Evolutionary conservation across 176 grass and related monocot genomes (phyloP), one percentile per base, ranked within the genome.

Genomic region (Aegilops longissima): DNA sequence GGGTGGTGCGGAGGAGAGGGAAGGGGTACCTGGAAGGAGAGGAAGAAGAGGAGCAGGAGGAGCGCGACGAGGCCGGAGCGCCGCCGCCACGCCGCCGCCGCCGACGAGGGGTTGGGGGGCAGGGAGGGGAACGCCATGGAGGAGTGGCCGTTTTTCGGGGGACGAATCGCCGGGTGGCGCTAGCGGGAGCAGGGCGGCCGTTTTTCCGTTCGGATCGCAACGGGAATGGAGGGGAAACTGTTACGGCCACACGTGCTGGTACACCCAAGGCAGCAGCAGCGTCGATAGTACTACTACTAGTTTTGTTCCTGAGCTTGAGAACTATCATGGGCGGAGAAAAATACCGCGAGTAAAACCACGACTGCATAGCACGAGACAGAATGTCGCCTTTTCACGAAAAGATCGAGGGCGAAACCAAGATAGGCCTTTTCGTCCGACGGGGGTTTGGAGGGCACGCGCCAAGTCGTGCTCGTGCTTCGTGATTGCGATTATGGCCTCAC

Each of bases 21-120:
- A 16, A 8, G 12, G 61, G 21, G 63, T 17, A 73, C 87, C 87
- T 89, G 87, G 84, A 92, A 82, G 40, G 86, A 86, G 78, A 88
- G 44, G 82, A 92, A 88, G 73, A 36, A 44, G 56, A 88, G 65
- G 52, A 88, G 14, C 30, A 88, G 44, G 64, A 92, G 27, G 38
- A 61, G 45, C 17, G 31, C 21, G 14, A 91, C n/a, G 44, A 80
- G 47, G 9, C 68, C 84, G 13, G 75, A 44, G 27, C 82, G 80
- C 7, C 66, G 74, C 66, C 85, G 59, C 88, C 83, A 56, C 39
- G 51, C 73, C 17, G 65, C 38, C 40, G 79, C 29, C 40, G 79
- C n/a, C 52, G 82, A 24, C 58, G 79, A 81, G 20, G 79, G 49
- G 30, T 79, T 20, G 63, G 88, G 8, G 77, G 74, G 16, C 45